A percentile compares a stretch with the other conserved stretches of the same genome.
These are phyloP conservation scores for Colletotrichum tanaceti DNA, from an alignment of 2,329 filamentous ascomycete genomes.

Conservation along the genomic window DNA sequence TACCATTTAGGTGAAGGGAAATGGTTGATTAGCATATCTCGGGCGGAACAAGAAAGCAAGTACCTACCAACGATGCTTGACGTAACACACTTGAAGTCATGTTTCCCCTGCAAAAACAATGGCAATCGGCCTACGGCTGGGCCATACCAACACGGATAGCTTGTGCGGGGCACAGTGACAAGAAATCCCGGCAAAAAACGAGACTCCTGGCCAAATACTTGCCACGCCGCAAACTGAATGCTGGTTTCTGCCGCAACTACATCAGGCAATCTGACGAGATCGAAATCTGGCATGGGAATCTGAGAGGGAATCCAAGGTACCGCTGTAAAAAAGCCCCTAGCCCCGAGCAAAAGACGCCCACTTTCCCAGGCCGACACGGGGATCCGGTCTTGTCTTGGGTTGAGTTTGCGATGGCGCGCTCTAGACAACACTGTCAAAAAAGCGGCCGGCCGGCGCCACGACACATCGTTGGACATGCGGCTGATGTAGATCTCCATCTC, in stretches of 20 bases:
- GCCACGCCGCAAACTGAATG: too few species aligned
- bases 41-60: constrained; percentile 16
- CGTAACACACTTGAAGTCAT: background rate
- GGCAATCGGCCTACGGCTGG: background rate
- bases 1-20: constrained; percentile 3
- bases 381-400: background rate
- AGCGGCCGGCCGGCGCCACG: background rate
- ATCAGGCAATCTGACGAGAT: constrained; percentile 1
- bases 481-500: background rate
- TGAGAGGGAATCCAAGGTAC: constrained; percentile 5
- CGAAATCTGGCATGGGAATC: constrained; percentile 35
- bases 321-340: background rate
- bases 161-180: too few species aligned
- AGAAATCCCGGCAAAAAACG: too few species aligned
- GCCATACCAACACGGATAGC: too few species aligned
- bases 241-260: background rate
- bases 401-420: background rate
- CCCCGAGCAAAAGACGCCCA: constrained; percentile 4
- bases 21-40: background rate
- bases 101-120: background rate
- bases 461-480: background rate
- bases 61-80: background rate
- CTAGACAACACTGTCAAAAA: background rate
- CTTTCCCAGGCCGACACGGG: background rate
- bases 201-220: too few species aligned